Base-by-base conservation (phyloP, 2,329 filamentous ascomycete species). In the Neocatenulostroma microsporum region DNA sequence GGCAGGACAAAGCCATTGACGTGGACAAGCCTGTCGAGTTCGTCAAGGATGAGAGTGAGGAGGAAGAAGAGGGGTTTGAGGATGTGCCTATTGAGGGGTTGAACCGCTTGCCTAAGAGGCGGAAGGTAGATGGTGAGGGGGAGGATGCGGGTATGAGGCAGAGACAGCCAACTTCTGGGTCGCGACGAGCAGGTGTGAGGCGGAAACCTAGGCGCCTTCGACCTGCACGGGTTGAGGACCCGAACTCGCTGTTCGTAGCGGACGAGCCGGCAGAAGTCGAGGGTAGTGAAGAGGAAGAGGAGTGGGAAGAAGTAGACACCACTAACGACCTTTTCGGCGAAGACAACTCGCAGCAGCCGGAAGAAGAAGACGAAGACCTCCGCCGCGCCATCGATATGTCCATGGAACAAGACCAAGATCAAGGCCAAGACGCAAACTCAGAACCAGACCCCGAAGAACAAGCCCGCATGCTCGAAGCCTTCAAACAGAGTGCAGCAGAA, bases 71-170 rank as follows among this genome's bases (percentile, higher is more conserved):
- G 4, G 84, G 85, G 8, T 95, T 95, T 51, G 88, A 95, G 57
- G 88, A 95, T 60, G 82, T 95, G 3, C 87, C 88, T 0, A 88
- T 95, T 31, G 84, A 91, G 57, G 88, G 88, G 0, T 55, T 95
- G 10, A 95, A 95, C 51, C 73, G 87, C 33, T 63, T 95, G 12
- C 86, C 87, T 0, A 89, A 80, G 48, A 55, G 67, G 21, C 62
- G 62, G 32, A 59, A 36, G 57, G 17, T 38, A 4, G 42, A 44
- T 21, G 37, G 39, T 9, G 36, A 48, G 13, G 39, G 36, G 13
- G n/a, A n/a, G n/a, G 60, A 17, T 51, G 40, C 45, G 24, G 45
- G 67, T 11, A 53, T 61, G n/a, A 64, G 61, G 33, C 63, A 68
- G 43, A 62, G 70, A 40, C 63, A 63, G 45, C 63, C 61, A 8